Percentiles rank a stretch among this genome's conserved stretches.
These are phyloP conservation scores for Mucor velutinosus DNA, from an alignment of 371 early-diverging fungal species.

Conservation along the genomic window DNA sequence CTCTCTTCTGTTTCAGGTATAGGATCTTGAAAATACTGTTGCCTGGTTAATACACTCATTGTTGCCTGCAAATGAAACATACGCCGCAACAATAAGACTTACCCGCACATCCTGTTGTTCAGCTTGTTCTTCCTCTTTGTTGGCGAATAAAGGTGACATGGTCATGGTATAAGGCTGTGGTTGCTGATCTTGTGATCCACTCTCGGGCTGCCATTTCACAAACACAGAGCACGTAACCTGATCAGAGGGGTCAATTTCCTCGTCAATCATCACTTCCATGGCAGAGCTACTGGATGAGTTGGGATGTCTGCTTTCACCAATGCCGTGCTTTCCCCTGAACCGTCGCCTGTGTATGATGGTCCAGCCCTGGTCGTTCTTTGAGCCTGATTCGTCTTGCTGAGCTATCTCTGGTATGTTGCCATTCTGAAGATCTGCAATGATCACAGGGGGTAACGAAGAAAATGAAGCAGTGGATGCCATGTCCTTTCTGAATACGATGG, in stretches of 20 bases:
- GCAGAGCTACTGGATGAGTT: slow-evolving; percentile 9
- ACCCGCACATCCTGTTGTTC: slow-evolving; percentile 1
- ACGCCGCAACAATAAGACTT: not conserved
- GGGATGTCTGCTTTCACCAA: slow-evolving; percentile 28
- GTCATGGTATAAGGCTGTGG: slow-evolving; percentile 17
- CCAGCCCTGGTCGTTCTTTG: slow-evolving; percentile 38
- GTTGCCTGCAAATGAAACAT: not conserved
- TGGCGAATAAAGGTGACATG: slow-evolving; percentile 14
- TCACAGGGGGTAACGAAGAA: slow-evolving; percentile 39
- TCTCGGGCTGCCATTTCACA: slow-evolving; percentile 28
- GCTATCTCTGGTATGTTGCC: slow-evolving; percentile 31
- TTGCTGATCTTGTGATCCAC: not conserved
- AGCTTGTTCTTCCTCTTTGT: slow-evolving; percentile 4
- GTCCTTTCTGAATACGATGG: slow-evolving; percentile 34
- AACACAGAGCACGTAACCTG: slow-evolving; percentile 47
- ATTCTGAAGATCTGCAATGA: slow-evolving; percentile 47
- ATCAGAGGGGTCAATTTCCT: slow-evolving; percentile 35
- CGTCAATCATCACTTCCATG: slow-evolving; percentile 17
- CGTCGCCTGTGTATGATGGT: slow-evolving; percentile 38
- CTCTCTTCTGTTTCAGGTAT: slow-evolving; percentile 45
- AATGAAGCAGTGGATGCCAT: slow-evolving; percentile 28
- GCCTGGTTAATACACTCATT: not conserved
- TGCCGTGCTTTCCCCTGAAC: slow-evolving; percentile 32
- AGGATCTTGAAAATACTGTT: slow-evolving; percentile 28
- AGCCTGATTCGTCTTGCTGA: slow-evolving; percentile 14